Percentiles rank a stretch among this genome's conserved stretches.
Conservation (phyloP, 441 rosid species). For the Melastoma candidum region DNA sequence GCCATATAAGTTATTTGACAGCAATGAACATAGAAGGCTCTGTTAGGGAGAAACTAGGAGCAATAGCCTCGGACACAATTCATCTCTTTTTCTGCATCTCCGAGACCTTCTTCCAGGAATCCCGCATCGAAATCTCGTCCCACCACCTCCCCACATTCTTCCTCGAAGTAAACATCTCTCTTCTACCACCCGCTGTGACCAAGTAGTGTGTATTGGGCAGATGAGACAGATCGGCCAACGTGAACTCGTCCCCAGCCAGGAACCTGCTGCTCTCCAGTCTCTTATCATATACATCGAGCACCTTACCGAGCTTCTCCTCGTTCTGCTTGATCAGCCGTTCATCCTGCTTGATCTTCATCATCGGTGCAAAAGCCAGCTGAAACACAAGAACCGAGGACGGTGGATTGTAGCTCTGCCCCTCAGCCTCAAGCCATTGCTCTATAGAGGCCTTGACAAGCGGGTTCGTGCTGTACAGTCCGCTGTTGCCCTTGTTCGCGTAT, state of each 20-base stretch:
- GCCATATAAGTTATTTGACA: too few species aligned
- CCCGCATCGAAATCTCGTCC: slow-evolving; percentile 48
- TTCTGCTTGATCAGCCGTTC: slow-evolving; percentile 29
- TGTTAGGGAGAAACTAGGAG: too few species aligned
- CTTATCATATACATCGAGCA: slow-evolving; percentile 53
- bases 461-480: slow-evolving; percentile 37
- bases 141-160: slow-evolving; percentile 65
- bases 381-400: slow-evolving; percentile 41
- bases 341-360: slow-evolving; percentile 51
- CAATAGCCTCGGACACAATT: background rate
- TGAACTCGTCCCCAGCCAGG: slow-evolving; percentile 59
- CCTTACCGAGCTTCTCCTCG: slow-evolving; percentile 42
- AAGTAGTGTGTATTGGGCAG: slow-evolving; percentile 45
- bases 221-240: slow-evolving; percentile 65
- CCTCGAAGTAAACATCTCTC: slow-evolving; percentile 35
- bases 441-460: slow-evolving; percentile 52
- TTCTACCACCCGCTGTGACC: slow-evolving; percentile 28
- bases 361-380: slow-evolving; percentile 52
- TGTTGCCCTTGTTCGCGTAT: slow-evolving; percentile 43
- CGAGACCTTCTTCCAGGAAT: slow-evolving; percentile 58
- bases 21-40: too few species aligned
- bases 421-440: slow-evolving; percentile 72
- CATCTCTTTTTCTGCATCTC: slow-evolving; percentile 30
- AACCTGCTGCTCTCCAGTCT: slow-evolving; percentile 40
- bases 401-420: slow-evolving; percentile 50